phyloP scores from a whole-genome alignment of 495 filamentous ascomycete genomes.

The Hypoxylon subgilvum region DNA sequence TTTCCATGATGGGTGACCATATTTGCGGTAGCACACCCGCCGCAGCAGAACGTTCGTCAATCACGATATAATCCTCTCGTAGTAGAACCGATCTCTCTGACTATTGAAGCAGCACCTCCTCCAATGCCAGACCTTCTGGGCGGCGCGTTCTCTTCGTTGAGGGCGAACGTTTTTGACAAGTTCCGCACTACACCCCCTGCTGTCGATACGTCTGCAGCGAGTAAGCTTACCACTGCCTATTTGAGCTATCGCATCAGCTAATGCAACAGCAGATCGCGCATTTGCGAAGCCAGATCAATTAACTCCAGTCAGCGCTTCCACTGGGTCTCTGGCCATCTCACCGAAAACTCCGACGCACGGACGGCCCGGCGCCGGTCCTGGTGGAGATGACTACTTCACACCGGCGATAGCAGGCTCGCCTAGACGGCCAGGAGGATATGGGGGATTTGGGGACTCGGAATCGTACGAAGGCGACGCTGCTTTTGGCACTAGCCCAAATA shows the following conservation, averaged over 20 bases:
- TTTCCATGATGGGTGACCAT: constrained; percentile 92
- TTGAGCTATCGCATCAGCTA: constrained; percentile 31
- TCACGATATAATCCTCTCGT: constrained; percentile 10
- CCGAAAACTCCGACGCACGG: constrained; percentile 56
- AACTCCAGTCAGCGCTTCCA: constrained; percentile 66
- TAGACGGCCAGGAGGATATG: constrained; percentile 49
- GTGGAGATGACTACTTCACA: constrained; percentile 47
- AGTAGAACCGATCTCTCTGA: constrained; percentile 16
- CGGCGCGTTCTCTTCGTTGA: constrained; percentile 36
- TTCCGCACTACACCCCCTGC: constrained; percentile 52
- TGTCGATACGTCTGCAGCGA: constrained; percentile 63
- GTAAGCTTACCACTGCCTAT: constrained; percentile 49
- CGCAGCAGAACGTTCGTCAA: constrained; percentile 48
- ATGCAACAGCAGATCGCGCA: constrained; percentile 61
- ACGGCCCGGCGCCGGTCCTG: constrained; percentile 43
- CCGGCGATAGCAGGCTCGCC: constrained; percentile 46
- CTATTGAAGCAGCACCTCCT: constrained; percentile 41
- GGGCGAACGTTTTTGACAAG: constrained; percentile 45
- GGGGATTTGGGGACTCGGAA: constrained; percentile 56
- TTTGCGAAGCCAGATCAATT: constrained; percentile 64
- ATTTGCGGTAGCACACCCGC: constrained; percentile 59
- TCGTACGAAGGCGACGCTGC: constrained; percentile 51
- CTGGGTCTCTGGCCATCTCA: constrained; percentile 62
- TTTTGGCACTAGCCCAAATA: constrained; percentile 46
- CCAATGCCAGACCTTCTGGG: constrained; percentile 47